phyloP scores from a whole-genome alignment of 108 stramenopile species.

The Discostella pseudostelligera region DNA sequence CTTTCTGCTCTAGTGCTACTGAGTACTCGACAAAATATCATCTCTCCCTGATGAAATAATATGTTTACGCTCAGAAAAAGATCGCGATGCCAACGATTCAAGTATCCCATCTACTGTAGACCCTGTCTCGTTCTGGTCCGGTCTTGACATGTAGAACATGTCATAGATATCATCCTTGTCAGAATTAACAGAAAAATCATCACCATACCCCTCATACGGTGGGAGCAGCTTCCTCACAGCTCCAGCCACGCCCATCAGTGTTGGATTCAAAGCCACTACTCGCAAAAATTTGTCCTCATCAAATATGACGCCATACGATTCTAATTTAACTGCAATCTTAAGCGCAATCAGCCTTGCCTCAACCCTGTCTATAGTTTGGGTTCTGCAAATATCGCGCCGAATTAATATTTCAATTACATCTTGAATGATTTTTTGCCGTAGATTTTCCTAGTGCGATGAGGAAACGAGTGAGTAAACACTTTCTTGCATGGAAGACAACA shows the following conservation, averaged over 20 bases:
- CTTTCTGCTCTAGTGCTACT: too few species aligned
- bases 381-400: not conserved
- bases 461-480: not conserved
- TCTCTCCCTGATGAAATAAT: not conserved
- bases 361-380: constrained; percentile 23
- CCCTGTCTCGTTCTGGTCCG: constrained; percentile 15
- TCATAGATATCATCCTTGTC: constrained; percentile 42
- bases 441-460: constrained; percentile 20
- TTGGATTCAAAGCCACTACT: constrained; percentile 34
- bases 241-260: constrained; percentile 21
- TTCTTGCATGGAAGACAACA: too few species aligned
- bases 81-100: not conserved
- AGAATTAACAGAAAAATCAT: constrained; percentile 14
- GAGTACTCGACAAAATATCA: not conserved
- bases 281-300: constrained; percentile 42
- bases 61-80: not conserved
- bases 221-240: constrained; percentile 34
- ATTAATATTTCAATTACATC: constrained; percentile 30
- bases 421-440: constrained; percentile 35
- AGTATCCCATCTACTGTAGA: constrained; percentile 16
- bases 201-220: not conserved
- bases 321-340: constrained; percentile 48
- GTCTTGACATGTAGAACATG: constrained; percentile 40
- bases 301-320: constrained; percentile 37
- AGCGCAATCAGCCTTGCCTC: constrained; percentile 37